Evolutionary conservation across 768 basidiomycete genomes (phyloP), one percentile per base, ranked within the genome.

Genomic region (Roridomyces roridus): DNA sequence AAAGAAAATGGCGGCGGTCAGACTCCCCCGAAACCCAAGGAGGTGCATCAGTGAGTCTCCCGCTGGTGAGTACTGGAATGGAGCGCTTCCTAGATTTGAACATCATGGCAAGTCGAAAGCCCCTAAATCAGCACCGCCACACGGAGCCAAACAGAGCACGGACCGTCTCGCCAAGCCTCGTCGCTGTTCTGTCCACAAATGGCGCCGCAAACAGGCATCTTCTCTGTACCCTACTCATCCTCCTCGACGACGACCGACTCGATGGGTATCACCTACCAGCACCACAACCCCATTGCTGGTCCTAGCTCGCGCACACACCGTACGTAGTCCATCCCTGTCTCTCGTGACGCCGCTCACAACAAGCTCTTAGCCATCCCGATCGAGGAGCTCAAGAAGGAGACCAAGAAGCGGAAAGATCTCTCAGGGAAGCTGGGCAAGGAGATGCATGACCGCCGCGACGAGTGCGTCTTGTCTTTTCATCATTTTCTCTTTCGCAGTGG

Each of bases 351-450:
- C 29, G 34, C 8, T 3, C 29, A 17, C 12, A 12, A 11, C 40
- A 20, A n/a, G 25, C 23, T 23, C 5, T 3, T 25, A 62, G 61
- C 26, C 18, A 55, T 55, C 3, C 18, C 49, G 21, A 59, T 71
- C 60, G 75, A 79, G 52, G 81, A 81, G 25, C 75, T 70, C 35
- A 78, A 85, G 75, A 84, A 81, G 65, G 88, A 89, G 51, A 41
- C 45, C 17, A 86, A 82, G 77, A 83, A 84, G 70, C 77, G 86
- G 59, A 87, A 84, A 65, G 89, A 92, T 50, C 68, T 87, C 26
- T 80, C 84, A n/a, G 84, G 85, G 49, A 89, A 85, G 74, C 69
- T 88, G 25, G 85, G 84, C 21, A 91, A 87, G 69, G 90, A 92
- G 63, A 81, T 89, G 75, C 80, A 70, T 67, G 90, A 92, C 71